Base-by-base conservation (phyloP, 1,284 basidiomycete species). In the Tausonia pullulans region DNA sequence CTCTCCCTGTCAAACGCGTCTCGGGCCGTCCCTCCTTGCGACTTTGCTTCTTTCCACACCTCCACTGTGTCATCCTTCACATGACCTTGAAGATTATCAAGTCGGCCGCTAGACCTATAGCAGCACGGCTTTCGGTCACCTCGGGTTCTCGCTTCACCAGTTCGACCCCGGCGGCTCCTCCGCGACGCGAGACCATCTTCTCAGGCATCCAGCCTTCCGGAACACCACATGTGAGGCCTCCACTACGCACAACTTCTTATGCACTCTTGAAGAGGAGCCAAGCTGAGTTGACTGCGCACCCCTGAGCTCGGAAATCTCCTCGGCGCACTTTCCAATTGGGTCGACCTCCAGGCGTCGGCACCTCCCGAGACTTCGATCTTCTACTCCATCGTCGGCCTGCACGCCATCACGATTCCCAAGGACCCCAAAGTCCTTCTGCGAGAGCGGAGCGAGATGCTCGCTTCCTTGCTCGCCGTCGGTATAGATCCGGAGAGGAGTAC, bases 341-440 rank as follows among this genome's bases (percentile, higher is more conserved):
- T 90, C 48, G 81, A 82, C 61, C 79, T 94, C 13, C 90, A 93
- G 73, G 78, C 82, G 54, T 78, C 81, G 49, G 82, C 86, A 0
- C 70, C 73, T 5, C 77, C 80, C 0, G 76, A 82, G 4, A 88
- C 90, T 71, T 76, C 81, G 63, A 79, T 94, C 27, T 77, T 90
- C 62, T 96, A 91, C 74, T 88, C 88, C 14, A 86, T 96, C 68
- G 94, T 93, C 10, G 93, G 93, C 44, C 87, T 90, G 81, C 92
- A 96, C 74, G 90, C 91, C 9, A 80, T 96, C 70, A 95, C 92
- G 0, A 78, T 95, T n/a, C 90, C 90, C 5, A 89, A 94, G 79
- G 79, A 89, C 71, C 88, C 91, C 0, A 74, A 76, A 46, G 74
- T 76, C n/a, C 79, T 95, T 14, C 77, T 79, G 7, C 71, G 77